phyloP scores from a whole-genome alignment of 306 rosid species.

The Geum urbanum region DNA sequence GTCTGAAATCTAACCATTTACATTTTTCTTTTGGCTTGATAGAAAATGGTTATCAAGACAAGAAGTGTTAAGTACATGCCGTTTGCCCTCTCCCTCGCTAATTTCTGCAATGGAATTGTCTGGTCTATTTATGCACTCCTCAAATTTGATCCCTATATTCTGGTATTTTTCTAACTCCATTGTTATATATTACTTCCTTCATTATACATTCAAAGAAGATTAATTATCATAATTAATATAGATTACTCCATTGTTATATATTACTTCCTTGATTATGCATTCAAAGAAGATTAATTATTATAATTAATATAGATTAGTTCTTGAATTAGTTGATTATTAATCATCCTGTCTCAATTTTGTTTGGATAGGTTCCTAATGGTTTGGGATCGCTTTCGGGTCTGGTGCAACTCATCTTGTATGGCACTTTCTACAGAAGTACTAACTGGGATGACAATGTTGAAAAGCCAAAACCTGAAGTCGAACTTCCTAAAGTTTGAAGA shows the following conservation, averaged over 20 bases:
- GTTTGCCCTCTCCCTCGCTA: slow-evolving; percentile 52
- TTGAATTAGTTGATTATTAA: not conserved
- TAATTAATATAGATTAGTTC: no score
- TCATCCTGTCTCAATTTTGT: not conserved
- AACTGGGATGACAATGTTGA: slow-evolving; percentile 10
- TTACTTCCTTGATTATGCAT: no score
- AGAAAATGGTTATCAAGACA: slow-evolving; percentile 55
- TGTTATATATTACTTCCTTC: no score
- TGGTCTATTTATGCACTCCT: slow-evolving; percentile 62
- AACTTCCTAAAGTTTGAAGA: not conserved
- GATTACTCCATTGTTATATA: no score
- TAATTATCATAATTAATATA: no score
- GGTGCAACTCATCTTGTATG: slow-evolving; percentile 44
- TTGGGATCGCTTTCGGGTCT: slow-evolving; percentile 43
- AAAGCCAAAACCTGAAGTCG: not conserved
- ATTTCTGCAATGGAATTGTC: slow-evolving; percentile 46
- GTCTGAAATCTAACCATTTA: not conserved
- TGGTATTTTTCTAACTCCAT: slow-evolving; percentile 20
- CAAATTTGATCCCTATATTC: slow-evolving; percentile 41
- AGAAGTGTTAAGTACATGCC: slow-evolving; percentile 65
- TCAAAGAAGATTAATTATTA: no score
- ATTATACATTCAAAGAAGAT: no score
- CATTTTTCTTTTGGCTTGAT: not conserved
- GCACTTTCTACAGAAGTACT: slow-evolving; percentile 28
- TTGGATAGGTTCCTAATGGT: slow-evolving; percentile 43